Conservation (phyloP, 2,329 filamentous ascomycete genomes). For the Endoconidiophora polonica region DNA sequence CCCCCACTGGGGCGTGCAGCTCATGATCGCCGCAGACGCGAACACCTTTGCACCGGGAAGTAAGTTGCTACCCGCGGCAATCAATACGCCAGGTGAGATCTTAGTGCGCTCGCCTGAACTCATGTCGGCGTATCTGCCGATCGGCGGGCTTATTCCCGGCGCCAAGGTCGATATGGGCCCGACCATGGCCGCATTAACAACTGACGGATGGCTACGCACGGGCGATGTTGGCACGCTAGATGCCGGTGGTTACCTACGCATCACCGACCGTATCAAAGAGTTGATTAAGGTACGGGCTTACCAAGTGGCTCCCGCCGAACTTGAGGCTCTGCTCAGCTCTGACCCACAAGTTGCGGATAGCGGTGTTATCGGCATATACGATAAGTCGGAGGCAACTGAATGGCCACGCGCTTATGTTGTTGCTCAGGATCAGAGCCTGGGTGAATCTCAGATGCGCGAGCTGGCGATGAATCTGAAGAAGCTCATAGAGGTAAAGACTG, state of each 20-base stretch:
- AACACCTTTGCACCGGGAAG: slow-evolving; percentile 17
- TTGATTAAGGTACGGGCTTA: slow-evolving; percentile 45
- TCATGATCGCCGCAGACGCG: slow-evolving; percentile 42
- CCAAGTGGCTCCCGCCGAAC: slow-evolving; percentile 41
- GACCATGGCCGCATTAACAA: slow-evolving; percentile 23
- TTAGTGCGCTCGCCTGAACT: slow-evolving; percentile 47
- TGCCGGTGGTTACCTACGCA: slow-evolving; percentile 38
- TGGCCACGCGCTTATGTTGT: slow-evolving; percentile 47
- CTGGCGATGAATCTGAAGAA: slow-evolving; percentile 36
- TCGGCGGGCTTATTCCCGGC: slow-evolving; percentile 23
- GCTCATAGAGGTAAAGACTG: slow-evolving; percentile 42
- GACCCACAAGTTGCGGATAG: slow-evolving; percentile 39
- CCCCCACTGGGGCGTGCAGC: slow-evolving; percentile 50
- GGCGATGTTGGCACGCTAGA: slow-evolving; percentile 51
- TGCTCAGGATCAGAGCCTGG: slow-evolving; percentile 19
- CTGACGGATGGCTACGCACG: slow-evolving; percentile 53
- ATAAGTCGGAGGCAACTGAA: slow-evolving; percentile 42
- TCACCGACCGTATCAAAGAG: slow-evolving; percentile 58
- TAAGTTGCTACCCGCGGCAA: slow-evolving; percentile 15
- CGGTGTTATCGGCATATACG: slow-evolving; percentile 44
- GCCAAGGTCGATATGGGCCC: slow-evolving; percentile 22
- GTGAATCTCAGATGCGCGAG: slow-evolving; percentile 21
- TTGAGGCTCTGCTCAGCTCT: slow-evolving; percentile 23
- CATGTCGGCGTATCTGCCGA: slow-evolving; percentile 52
- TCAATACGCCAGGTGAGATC: slow-evolving; percentile 42